A percentile compares a stretch with the other conserved stretches of the same genome.
Conservation (phyloP, 2,329 filamentous ascomycete species). For the Phialemonium atrogriseum region DNA sequence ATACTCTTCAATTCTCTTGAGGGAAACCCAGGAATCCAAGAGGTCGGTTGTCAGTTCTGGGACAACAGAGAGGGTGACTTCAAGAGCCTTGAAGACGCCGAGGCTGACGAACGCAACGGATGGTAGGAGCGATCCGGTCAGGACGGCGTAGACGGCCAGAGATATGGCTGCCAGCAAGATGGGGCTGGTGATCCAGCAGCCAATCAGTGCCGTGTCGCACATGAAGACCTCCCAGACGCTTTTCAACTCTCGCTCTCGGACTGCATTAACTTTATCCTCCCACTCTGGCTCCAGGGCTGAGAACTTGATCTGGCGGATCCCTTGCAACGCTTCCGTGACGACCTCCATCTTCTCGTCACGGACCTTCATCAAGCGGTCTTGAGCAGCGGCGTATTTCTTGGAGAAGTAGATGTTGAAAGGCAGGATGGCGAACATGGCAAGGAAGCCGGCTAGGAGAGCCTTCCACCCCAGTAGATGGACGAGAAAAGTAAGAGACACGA, state of each 20-base stretch:
- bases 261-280: slow-evolving; percentile 59
- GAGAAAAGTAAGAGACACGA: slow-evolving; percentile 59
- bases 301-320: slow-evolving; percentile 80
- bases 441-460: slow-evolving; percentile 56
- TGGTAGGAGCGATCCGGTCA: slow-evolving; percentile 56
- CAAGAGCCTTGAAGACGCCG: slow-evolving; percentile 65
- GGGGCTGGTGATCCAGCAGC: slow-evolving; percentile 66
- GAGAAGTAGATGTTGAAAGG: slow-evolving; percentile 63
- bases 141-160: slow-evolving; percentile 56
- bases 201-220: slow-evolving; percentile 53
- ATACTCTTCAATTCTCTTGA: slow-evolving; percentile 64
- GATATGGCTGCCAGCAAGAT: slow-evolving; percentile 66
- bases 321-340: slow-evolving; percentile 67
- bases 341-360: slow-evolving; percentile 68
- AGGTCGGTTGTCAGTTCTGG: slow-evolving; percentile 65
- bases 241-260: slow-evolving; percentile 57
- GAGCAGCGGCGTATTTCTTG: slow-evolving; percentile 54
- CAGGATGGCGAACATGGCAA: slow-evolving; percentile 53
- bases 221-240: slow-evolving; percentile 60
- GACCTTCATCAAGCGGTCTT: slow-evolving; percentile 66
- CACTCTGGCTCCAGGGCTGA: slow-evolving; percentile 68
- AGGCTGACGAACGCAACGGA: slow-evolving; percentile 75
- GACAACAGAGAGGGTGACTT: slow-evolving; percentile 60
- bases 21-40: slow-evolving; percentile 65
- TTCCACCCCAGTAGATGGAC: slow-evolving; percentile 65